Percentiles rank a stretch among this genome's conserved stretches.
These are phyloP conservation scores for Vigna trinervia DNA, from an alignment of 306 rosid species.

Conservation along the genomic window DNA sequence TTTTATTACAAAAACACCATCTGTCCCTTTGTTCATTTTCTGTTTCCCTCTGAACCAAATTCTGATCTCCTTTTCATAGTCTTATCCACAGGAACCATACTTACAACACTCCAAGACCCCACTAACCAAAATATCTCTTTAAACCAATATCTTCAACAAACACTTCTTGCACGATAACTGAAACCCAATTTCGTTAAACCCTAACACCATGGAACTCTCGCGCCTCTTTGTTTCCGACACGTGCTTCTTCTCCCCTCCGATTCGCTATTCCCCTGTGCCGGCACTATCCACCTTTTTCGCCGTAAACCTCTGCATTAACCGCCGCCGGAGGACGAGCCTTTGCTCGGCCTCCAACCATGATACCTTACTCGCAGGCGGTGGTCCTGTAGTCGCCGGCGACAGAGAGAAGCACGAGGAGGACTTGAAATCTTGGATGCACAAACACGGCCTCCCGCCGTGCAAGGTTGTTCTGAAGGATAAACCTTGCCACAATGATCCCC, in stretches of 20 bases:
- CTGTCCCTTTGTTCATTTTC: too few relatives aligned
- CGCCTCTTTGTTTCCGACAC: constrained; percentile 46
- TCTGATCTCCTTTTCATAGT: too few relatives aligned
- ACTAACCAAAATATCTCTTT: too few relatives aligned
- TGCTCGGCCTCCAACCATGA: constrained; percentile 75
- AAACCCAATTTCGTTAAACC: constrained; percentile 37
- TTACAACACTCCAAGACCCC: too few relatives aligned
- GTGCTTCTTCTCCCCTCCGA: constrained; percentile 54
- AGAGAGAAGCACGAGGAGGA: constrained; percentile 57
- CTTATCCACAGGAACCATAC: too few relatives aligned
- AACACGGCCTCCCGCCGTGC: constrained; percentile 85
- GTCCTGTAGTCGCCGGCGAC: constrained; percentile 48
- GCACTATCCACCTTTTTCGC: constrained; percentile 44
- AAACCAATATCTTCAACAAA: too few relatives aligned
- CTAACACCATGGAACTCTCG: constrained; percentile 66
- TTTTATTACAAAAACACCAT: too few relatives aligned
- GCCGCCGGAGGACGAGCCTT: constrained; percentile 32
- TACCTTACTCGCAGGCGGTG: constrained; percentile 66
- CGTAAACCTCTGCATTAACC: constrained; percentile 27
- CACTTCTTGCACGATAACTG: too few relatives aligned
- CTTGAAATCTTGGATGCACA: constrained; percentile 92
- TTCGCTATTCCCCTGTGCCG: constrained; percentile 42
- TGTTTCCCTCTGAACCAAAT: too few relatives aligned
- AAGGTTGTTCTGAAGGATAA: constrained; percentile 81
- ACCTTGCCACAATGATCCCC: constrained; percentile 62